Conservation (phyloP, 441 rosid species). For the Geranium incanum region DNA sequence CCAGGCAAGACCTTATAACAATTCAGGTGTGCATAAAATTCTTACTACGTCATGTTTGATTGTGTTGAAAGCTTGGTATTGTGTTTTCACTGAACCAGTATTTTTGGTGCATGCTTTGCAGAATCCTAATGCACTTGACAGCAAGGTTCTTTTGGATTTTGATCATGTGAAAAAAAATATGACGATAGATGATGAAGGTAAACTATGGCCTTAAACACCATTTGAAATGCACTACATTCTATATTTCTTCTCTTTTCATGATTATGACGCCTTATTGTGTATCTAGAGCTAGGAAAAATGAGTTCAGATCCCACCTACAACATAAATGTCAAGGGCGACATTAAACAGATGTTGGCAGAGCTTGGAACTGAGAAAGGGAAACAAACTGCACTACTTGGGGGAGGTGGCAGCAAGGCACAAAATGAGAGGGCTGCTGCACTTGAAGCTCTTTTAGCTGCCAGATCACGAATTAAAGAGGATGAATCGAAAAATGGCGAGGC, state of each 20-base stretch:
- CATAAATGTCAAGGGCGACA: constrained; percentile 72
- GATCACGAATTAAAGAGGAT: constrained; percentile 62
- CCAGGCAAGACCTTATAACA: constrained; percentile 70
- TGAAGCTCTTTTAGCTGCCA: constrained; percentile 72
- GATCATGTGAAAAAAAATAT: constrained; percentile 78
- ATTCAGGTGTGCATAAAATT: constrained; percentile 47
- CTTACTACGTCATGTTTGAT: constrained; percentile 9
- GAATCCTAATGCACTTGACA: constrained; percentile 76
- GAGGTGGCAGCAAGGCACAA: constrained; percentile 91
- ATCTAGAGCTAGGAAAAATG: constrained; percentile 60
- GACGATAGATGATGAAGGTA: constrained; percentile 84
- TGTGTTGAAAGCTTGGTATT: constrained; percentile 19
- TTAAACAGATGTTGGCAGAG: constrained; percentile 78
- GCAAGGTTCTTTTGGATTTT: constrained; percentile 62
- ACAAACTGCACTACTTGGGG: constrained; percentile 77
- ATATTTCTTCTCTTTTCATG: constrained; percentile 12
- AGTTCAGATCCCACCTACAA: constrained; percentile 65
- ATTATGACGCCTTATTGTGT: constrained; percentile 13
- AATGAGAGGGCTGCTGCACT: constrained; percentile 92
- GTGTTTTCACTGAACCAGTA: constrained; percentile 10
- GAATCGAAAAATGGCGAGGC: constrained; percentile 45
- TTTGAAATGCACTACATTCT: constrained; percentile 15
- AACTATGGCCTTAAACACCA: constrained; percentile 10
- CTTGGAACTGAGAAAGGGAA: constrained; percentile 90
- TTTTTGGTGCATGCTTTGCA: constrained; percentile 25